Evolutionary conservation across 2,329 filamentous ascomycete genomes (phyloP).

Genomic region (Phoma sp.): DNA sequence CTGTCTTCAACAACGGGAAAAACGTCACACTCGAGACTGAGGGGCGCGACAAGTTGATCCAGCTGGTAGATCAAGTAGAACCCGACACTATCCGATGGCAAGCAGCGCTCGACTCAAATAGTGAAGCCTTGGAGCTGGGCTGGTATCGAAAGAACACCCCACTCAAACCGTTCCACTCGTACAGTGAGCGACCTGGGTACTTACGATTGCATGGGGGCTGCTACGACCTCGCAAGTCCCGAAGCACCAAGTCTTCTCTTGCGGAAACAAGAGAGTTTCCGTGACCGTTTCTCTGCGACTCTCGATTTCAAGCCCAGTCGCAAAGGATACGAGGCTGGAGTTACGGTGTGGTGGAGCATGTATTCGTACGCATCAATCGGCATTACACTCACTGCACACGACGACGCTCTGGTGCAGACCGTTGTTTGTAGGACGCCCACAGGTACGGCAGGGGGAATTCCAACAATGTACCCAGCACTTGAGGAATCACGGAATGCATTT

Average conservation of each 20-base stretch:
- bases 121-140: slow-evolving; percentile 39
- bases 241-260: slow-evolving; percentile 59
- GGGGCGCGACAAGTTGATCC: slow-evolving; percentile 25
- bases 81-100: slow-evolving; percentile 6
- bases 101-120: slow-evolving; percentile 43
- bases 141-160: slow-evolving; percentile 58
- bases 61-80: not conserved
- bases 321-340: slow-evolving; percentile 59
- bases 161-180: slow-evolving; percentile 53
- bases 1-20: slow-evolving; percentile 56
- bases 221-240: slow-evolving; percentile 58
- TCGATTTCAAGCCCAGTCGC: slow-evolving; percentile 56
- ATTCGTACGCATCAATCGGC: slow-evolving; percentile 53
- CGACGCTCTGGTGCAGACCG: not conserved
- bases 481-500: slow-evolving; percentile 31
- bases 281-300: slow-evolving; percentile 51
- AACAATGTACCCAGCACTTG: slow-evolving; percentile 19
- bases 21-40: slow-evolving; percentile 50
- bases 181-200: slow-evolving; percentile 52
- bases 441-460: slow-evolving; percentile 28
- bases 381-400: slow-evolving; percentile 25
- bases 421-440: slow-evolving; percentile 20
- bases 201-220: slow-evolving; percentile 60
- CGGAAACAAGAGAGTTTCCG: slow-evolving; percentile 59
- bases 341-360: slow-evolving; percentile 62